phyloP scores from a whole-genome alignment of 495 filamentous ascomycete species.

The Penicillium tannophilum region DNA sequence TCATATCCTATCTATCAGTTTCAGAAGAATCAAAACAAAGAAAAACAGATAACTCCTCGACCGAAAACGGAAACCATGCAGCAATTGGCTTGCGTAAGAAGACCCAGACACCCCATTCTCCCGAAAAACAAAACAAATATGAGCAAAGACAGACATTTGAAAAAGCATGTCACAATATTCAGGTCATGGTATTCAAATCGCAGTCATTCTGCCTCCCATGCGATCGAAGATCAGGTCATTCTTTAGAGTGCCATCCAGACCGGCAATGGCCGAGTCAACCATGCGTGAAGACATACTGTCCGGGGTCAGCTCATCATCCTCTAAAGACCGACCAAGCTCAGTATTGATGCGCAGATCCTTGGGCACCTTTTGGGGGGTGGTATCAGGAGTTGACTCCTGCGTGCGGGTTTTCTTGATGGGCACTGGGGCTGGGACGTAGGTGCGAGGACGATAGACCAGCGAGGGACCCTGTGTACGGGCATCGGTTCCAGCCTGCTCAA shows the following conservation, averaged over 20 bases:
- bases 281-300: constrained; percentile 71
- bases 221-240: constrained; percentile 46
- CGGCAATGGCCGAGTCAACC: constrained; percentile 54
- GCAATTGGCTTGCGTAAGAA: constrained; percentile 4
- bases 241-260: constrained; percentile 43
- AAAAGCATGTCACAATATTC: constrained; percentile 5
- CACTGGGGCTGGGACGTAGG: constrained; percentile 42
- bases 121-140: constrained; percentile 1
- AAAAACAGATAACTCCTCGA: constrained; percentile 3
- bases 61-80: constrained; percentile 14
- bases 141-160: constrained; percentile 2
- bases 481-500: constrained; percentile 61
- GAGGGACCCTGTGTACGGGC: constrained; percentile 59
- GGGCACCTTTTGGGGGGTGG: constrained; percentile 38
- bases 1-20: constrained; percentile 12
- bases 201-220: constrained; percentile 43
- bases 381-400: constrained; percentile 28
- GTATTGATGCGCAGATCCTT: constrained; percentile 51
- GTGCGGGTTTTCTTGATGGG: constrained; percentile 24
- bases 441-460: constrained; percentile 45
- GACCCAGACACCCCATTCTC: constrained; percentile 11
- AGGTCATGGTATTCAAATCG: constrained; percentile 23
- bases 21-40: not conserved
- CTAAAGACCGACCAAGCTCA: constrained; percentile 38
- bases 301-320: constrained; percentile 60